Conservation (phyloP, 2,329 filamentous ascomycete genomes). For the Calonectria henricotiae region DNA sequence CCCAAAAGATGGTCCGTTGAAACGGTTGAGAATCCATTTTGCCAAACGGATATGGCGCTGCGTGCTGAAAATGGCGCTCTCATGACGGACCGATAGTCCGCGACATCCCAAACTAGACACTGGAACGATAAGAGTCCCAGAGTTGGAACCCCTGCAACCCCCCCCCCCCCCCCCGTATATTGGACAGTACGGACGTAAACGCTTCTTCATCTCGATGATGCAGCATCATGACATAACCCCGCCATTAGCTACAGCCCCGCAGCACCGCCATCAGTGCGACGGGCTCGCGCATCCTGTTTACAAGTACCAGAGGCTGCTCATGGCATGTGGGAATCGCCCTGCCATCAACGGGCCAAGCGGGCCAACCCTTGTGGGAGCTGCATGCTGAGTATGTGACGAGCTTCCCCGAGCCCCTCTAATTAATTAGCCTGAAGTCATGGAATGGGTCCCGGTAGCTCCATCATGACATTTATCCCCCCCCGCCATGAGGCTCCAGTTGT, state of each 20-base stretch:
- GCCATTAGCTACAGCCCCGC: constrained; percentile 34
- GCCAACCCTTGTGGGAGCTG: constrained; percentile 12
- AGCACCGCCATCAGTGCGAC: constrained; percentile 20
- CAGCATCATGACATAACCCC: constrained; percentile 33
- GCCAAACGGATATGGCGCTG: neutral
- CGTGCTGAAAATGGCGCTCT: neutral
- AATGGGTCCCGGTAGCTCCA: constrained; percentile 44
- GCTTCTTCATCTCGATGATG: neutral
- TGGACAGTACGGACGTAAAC: neutral
- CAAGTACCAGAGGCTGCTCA: constrained; percentile 3
- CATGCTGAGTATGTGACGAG: constrained; percentile 22
- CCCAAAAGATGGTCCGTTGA: too few relatives aligned
- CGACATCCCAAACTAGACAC: neutral
- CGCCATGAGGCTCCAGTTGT: constrained; percentile 21
- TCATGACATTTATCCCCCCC: constrained; percentile 48
- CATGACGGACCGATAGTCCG: neutral
- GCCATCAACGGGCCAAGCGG: constrained; percentile 3
- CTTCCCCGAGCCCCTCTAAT: constrained; percentile 22
- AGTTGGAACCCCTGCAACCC: neutral
- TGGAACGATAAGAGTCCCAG: neutral
- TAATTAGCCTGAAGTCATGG: constrained; percentile 52
- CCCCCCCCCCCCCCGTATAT: too few relatives aligned
- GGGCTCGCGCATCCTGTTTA: neutral
- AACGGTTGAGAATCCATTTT: neutral
- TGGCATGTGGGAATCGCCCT: constrained; percentile 23